Base-by-base conservation (phyloP, 805 yeast species). In the Komagataella ulmi region DNA sequence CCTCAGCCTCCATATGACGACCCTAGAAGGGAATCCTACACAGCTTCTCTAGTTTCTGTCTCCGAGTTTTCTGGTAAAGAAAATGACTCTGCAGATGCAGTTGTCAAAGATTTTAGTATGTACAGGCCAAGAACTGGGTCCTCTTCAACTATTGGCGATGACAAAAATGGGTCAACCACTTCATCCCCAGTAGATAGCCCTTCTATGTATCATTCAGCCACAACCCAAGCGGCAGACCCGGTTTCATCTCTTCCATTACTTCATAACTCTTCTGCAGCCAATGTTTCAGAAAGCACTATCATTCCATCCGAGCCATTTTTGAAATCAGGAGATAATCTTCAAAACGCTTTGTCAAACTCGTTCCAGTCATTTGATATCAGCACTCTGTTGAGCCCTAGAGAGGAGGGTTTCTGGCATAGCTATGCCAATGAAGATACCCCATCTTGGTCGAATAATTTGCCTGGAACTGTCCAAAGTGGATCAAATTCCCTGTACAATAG, bases 401-500 rank as follows among this genome's bases (percentile, higher is more conserved):
- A 30, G 14, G 40, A 30, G 14, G 40, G 40, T 4, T 30, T 30
- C 40, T 30, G 40, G 40, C 40, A 30, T 14, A 30, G 40, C 40
- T 30, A 30, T 12, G 47, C 19, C 47, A 10, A 18, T 10, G 23
- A 18, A 18, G 47, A 45, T 10, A 19, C 23, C 6, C 23, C 47
- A 45, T 19, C 47, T 19, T 19, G 19, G 47, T 18, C 47, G 14
- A 18, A 19, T 19, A 18, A 18, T 10, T 12, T 18, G 10, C 47
- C 14, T 10, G 47, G 23, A 4, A 45, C 47, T 30, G 17, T 47
- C 23, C 24, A 46, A 51, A 48, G 46, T 47, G 43, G 44, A 54
- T 30, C 40, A 30, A 17, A 48, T 49, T 45, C 51, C 57, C 54
- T 36, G 50, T 17, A 50, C 48, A 7, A 46, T 55, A 19, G 57